phyloP scores from a whole-genome alignment of 805 yeast genomes.

The Candida berthetii region DNA sequence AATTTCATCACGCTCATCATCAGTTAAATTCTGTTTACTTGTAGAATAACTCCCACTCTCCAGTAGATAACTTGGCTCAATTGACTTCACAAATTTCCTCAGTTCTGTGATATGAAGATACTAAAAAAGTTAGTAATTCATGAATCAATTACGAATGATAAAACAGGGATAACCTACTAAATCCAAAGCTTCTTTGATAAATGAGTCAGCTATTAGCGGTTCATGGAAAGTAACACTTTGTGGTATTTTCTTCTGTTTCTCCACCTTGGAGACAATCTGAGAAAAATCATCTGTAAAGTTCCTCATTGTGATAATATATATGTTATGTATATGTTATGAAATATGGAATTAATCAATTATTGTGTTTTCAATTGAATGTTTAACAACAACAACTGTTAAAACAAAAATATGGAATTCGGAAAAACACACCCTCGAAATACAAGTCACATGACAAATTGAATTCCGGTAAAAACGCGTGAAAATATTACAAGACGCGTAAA shows the following conservation, averaged over 20 bases:
- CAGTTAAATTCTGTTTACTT: conserved; percentile 24
- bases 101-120: conserved; percentile 21
- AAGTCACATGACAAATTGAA: no score
- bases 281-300: conserved; percentile 11
- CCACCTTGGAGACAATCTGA: conserved; percentile 5
- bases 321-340: no score
- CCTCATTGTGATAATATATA: no score
- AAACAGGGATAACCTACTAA: conserved; percentile 8
- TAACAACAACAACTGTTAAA: no score
- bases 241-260: conserved; percentile 5
- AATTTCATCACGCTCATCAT: conserved; percentile 45
- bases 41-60: conserved; percentile 4
- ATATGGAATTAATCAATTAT: no score
- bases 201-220: conserved; percentile 13
- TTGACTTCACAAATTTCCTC: conserved; percentile 15
- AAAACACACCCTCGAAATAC: neutral
- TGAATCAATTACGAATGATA: neutral
- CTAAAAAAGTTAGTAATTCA: neutral
- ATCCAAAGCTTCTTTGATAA: conserved; percentile 15
- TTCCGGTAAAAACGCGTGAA: neutral
- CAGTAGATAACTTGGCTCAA: conserved; percentile 22
- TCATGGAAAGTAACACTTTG: neutral
- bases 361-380: no score
- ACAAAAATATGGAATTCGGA: no score
- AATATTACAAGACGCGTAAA: neutral